Conservation (phyloP, 176 grass and related monocot species). For the Cymbopogon citratus region DNA sequence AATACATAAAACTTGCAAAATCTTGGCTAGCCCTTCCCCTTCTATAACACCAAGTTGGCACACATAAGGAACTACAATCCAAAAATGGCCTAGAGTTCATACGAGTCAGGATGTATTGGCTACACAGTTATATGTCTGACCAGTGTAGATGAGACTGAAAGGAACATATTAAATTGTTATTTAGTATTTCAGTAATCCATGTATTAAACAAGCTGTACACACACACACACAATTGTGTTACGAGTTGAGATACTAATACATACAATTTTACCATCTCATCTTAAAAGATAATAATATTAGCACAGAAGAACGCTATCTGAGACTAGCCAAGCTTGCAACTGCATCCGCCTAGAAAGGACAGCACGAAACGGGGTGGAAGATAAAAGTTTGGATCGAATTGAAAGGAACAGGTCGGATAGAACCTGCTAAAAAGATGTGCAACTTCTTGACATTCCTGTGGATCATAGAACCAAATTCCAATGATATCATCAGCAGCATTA, state of each 20-base stretch:
- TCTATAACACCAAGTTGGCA: not conserved
- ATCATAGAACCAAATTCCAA: conserved; percentile 66
- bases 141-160: not conserved
- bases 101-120: not conserved
- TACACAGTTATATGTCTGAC: not conserved
- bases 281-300: not conserved
- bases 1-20: not conserved
- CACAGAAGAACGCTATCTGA: not conserved
- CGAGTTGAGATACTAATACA: too few species aligned
- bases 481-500: conserved; percentile 42
- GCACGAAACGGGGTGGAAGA: not conserved
- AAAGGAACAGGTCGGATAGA: not conserved
- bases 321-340: not conserved
- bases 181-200: not conserved
- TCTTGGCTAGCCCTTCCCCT: not conserved
- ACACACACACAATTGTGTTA: too few species aligned
- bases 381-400: not conserved
- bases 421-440: conserved; percentile 51
- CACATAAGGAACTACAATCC: conserved; percentile 11
- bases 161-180: conserved; percentile 1
- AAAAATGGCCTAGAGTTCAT: not conserved
- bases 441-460: conserved; percentile 58
- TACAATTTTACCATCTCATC: too few species aligned
- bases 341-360: not conserved
- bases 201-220: not conserved